These are phyloP conservation scores for Paramecium bursaria DNA, from an alignment of 73 alveolate species.

Conservation along the genomic window DNA sequence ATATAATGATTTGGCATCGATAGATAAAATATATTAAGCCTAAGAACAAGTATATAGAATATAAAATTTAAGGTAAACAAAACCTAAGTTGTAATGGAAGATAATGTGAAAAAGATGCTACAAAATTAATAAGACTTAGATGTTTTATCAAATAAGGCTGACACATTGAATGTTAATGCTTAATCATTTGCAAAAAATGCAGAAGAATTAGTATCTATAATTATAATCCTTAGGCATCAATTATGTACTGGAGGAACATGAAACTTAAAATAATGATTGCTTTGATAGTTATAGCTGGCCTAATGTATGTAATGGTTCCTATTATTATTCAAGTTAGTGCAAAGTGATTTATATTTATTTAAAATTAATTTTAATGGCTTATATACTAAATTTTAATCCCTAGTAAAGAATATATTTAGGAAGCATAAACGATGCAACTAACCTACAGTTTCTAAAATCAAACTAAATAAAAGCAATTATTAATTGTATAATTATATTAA, in stretches of 20 bases:
- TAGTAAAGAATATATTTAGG: neutral
- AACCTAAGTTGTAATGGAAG: constrained; percentile 50
- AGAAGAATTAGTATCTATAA: constrained; percentile 11
- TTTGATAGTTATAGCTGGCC: constrained; percentile 25
- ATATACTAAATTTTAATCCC: neutral
- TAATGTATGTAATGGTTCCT: constrained; percentile 17
- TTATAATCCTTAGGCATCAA: neutral
- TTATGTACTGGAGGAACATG: constrained; percentile 63
- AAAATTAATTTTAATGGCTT: neutral
- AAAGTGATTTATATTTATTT: no score
- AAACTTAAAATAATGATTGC: constrained; percentile 40
- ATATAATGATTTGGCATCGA: constrained; percentile 24
- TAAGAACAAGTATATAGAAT: neutral
- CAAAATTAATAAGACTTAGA: neutral
- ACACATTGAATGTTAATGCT: neutral
- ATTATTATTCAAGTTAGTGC: constrained; percentile 7
- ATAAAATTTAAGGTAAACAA: constrained; percentile 8
- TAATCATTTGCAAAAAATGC: constrained; percentile 18
- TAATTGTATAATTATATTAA: constrained; percentile 2
- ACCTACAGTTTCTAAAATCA: neutral
- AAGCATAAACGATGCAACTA: constrained; percentile 39
- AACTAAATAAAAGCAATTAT: constrained; percentile 34
- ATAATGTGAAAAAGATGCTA: constrained; percentile 9
- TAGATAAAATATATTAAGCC: constrained; percentile 51
- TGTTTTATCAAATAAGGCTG: neutral